Evolutionary conservation across 2,329 filamentous ascomycete species (phyloP).

Genomic region (Fusarium chuoi): DNA sequence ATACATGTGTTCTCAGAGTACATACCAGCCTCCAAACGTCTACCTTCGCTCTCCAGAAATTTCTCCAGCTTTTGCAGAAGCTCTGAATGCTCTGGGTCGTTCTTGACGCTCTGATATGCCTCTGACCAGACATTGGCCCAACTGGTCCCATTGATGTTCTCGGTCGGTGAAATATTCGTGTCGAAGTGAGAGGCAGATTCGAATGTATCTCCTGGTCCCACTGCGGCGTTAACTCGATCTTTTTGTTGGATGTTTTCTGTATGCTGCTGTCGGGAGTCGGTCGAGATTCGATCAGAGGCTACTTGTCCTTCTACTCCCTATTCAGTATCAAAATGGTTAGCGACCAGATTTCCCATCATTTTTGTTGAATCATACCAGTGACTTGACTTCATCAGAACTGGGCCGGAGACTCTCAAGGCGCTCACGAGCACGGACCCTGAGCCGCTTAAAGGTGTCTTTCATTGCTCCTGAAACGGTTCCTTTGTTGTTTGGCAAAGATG

Average conservation of each 20-base stretch:
- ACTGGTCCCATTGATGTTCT: fast-evolving
- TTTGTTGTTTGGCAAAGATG: too few species aligned
- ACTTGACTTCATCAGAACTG: too few species aligned
- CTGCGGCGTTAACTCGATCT: too few species aligned
- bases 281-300: not conserved
- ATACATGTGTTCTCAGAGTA: fast-evolving
- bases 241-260: too few species aligned
- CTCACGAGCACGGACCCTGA: too few species aligned
- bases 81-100: fast-evolving
- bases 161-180: fast-evolving
- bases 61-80: fast-evolving
- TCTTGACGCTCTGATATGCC: fast-evolving
- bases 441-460: too few species aligned
- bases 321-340: fast-evolving
- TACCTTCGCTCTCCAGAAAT: fast-evolving
- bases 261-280: not conserved
- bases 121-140: fast-evolving
- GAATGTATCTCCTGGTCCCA: fast-evolving
- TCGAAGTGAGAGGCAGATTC: fast-evolving
- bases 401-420: too few species aligned
- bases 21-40: fast-evolving
- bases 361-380: too few species aligned
- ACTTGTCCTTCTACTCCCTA: fast-evolving
- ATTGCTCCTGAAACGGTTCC: too few species aligned
- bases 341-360: too few species aligned